These are phyloP conservation scores for Vigna angularis DNA, from an alignment of 306 rosid genomes.

Conservation along the genomic window DNA sequence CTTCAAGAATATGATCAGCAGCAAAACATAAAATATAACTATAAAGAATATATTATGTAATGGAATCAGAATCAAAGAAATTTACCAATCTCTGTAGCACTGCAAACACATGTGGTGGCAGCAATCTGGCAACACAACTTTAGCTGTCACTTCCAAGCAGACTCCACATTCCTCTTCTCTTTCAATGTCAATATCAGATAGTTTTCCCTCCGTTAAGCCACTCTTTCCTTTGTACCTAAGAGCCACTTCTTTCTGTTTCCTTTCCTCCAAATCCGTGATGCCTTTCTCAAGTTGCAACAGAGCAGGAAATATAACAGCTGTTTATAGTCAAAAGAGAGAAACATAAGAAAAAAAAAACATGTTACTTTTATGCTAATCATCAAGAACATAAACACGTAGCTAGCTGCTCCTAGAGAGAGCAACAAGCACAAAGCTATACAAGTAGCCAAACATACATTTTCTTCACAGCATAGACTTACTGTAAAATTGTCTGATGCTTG, in stretches of 20 bases:
- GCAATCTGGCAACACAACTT: conserved; percentile 90
- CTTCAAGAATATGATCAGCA: conserved; percentile 5
- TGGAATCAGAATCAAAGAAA: conserved; percentile 5
- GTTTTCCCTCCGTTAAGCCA: conserved; percentile 43
- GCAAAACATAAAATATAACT: background rate
- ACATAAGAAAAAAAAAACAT: background rate
- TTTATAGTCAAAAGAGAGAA: conserved; percentile 28
- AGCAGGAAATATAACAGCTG: conserved; percentile 90
- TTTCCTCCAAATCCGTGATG: conserved; percentile 84
- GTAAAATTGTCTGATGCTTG: conserved; percentile 83
- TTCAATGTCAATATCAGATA: conserved; percentile 72
- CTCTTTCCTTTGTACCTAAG: conserved; percentile 59
- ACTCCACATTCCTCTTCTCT: conserved; percentile 95
- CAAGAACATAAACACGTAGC: background rate
- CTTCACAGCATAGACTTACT: conserved; percentile 58
- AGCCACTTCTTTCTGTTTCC: conserved; percentile 74
- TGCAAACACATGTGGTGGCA: conserved; percentile 78
- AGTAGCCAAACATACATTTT: conserved; percentile 4
- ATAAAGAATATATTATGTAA: conserved; percentile 4
- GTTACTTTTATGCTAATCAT: conserved; percentile 14
- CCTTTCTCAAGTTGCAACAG: conserved; percentile 89
- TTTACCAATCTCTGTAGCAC: conserved; percentile 87
- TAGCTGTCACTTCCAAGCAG: conserved; percentile 84
- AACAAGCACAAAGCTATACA: background rate
- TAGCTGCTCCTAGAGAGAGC: conserved; percentile 7